Base-by-base conservation (phyloP, 2,329 filamentous ascomycete genomes). In the Penicillium sp. region DNA sequence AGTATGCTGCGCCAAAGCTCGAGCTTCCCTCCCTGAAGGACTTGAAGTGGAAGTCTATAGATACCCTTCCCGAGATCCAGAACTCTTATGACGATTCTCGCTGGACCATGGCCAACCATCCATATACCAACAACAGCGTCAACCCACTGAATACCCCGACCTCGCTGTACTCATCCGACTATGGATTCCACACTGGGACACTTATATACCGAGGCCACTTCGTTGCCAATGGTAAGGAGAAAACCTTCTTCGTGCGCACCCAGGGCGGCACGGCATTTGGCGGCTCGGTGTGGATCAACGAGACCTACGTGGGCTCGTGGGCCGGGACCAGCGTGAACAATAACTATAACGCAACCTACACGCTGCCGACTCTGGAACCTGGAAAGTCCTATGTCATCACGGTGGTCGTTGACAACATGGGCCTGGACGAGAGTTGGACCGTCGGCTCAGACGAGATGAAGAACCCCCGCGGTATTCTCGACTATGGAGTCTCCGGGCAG, bases 191-290 rank as follows among this genome's bases (percentile, higher is more conserved):
- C 62, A 76, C 81, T 0, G 86, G 86, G 3, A 79, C 78, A 1
- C 72, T 89, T 0, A 56, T 90, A 39, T 90, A 80, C 71, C 79
- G 86, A 1, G 86, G 85, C 0, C 75, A 81, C 54, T 90, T 91
- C 62, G 76, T 71, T 0, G 80, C 85, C 4, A 76, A 71, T 1
- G 84, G 84, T 13, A 68, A 74, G 1, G 84, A 88, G 52, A 71
- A 71, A 0, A 70, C 68, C 0, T 69, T 90, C 37, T 76, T 68
- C 49, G 61, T 86, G 14, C 70, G 70, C 35, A 84, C 84, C 0
- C 78, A 83, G 50, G 86, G 87, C 29, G 86, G 86, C 1, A 74
- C 69, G 2, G 85, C 78, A 0, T 90, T 81, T 51, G 85, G 82
- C 4, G 79, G 77, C 50, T 80, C 81, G 1, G 76, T 81, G 14